Conservation (phyloP, 768 basidiomycete genomes). For the Pulveroboletus frians region DNA sequence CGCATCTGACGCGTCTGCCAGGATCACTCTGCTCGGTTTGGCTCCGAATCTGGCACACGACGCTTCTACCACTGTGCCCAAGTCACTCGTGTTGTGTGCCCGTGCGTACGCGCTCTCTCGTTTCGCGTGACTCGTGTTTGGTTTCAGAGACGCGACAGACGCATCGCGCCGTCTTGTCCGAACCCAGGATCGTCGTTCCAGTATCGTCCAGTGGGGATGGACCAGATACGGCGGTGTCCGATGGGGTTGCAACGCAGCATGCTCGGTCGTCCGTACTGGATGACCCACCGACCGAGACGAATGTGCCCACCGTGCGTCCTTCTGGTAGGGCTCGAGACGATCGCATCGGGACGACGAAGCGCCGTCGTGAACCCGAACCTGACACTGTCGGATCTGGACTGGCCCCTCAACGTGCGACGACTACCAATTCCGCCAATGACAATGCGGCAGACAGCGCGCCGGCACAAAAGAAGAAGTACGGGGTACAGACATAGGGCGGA, state of each 20-base stretch:
- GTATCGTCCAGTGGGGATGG: background rate
- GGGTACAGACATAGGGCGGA: too few relatives aligned
- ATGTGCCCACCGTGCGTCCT: background rate
- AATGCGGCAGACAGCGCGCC: background rate
- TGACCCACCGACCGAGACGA: background rate
- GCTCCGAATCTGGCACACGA: too few relatives aligned
- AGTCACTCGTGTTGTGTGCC: too few relatives aligned
- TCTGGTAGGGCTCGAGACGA: background rate
- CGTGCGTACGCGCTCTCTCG: too few relatives aligned
- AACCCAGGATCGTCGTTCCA: constrained; percentile 63
- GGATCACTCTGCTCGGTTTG: too few relatives aligned
- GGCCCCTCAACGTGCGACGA: background rate
- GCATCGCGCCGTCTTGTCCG: constrained; percentile 74
- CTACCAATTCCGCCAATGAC: background rate
- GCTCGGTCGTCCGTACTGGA: background rate
- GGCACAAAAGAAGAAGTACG: constrained; percentile 17
- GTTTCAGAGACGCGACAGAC: too few relatives aligned
- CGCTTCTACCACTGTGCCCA: too few relatives aligned
- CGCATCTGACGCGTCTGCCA: too few relatives aligned
- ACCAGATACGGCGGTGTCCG: background rate
- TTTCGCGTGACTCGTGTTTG: too few relatives aligned
- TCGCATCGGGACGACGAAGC: too few relatives aligned
- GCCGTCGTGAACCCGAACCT: too few relatives aligned
- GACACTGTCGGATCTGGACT: background rate
- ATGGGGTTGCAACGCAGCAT: background rate